Conservation (phyloP, 2,329 filamentous ascomycete species). For the Fusarium avenaceum region DNA sequence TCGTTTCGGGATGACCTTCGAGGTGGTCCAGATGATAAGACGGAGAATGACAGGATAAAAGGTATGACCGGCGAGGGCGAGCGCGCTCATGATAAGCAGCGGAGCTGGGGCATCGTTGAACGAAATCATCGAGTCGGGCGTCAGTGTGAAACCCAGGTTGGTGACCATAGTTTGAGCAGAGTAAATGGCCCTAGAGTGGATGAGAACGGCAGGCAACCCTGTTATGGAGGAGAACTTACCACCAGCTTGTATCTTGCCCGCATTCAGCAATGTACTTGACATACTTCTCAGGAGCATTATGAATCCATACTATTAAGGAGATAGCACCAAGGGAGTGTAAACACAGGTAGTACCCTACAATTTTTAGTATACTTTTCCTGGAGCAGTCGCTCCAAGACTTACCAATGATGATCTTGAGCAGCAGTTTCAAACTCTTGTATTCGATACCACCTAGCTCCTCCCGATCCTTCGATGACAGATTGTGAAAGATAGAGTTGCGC, state of each 20-base stretch:
- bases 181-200: conserved; percentile 59
- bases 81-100: conserved; percentile 62
- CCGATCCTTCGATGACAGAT: conserved; percentile 57
- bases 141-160: conserved; percentile 68
- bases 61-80: conserved; percentile 67
- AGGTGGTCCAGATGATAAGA: conserved; percentile 69
- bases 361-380: background rate
- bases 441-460: conserved; percentile 66
- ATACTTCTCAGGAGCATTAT: conserved; percentile 57
- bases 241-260: conserved; percentile 62
- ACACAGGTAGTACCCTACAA: conserved; percentile 60
- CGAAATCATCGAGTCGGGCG: conserved; percentile 66
- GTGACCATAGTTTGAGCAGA: conserved; percentile 65
- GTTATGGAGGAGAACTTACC: conserved; percentile 53
- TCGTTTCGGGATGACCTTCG: conserved; percentile 59
- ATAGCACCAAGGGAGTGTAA: conserved; percentile 63
- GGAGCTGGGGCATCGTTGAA: conserved; percentile 61
- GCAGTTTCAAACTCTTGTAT: conserved; percentile 63
- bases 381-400: conserved; percentile 3
- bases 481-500: conserved; percentile 61
- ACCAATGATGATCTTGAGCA: conserved; percentile 62
- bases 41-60: conserved; percentile 71
- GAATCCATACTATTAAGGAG: conserved; percentile 63
- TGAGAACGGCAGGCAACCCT: conserved; percentile 11
- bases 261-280: conserved; percentile 55